Evolutionary conservation across 208 protist genomes (phyloP).

Genomic region (Trypanosoma melophagium): DNA sequence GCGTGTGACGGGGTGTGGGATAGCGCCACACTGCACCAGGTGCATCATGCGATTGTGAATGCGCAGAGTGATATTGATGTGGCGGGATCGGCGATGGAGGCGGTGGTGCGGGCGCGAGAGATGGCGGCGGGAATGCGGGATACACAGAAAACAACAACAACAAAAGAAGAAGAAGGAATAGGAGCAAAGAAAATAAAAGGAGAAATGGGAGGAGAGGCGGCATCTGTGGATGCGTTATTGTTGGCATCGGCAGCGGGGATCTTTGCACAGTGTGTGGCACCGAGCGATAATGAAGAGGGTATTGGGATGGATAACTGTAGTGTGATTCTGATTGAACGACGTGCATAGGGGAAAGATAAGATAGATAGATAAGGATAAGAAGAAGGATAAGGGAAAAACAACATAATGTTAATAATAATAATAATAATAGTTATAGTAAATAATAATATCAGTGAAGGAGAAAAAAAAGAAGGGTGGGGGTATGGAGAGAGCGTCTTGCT

Average conservation of each 20-base stretch:
- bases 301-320: slow-evolving; percentile 81
- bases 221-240: slow-evolving; percentile 46
- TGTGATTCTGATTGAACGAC: slow-evolving; percentile 67
- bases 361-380: background rate
- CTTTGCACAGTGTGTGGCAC: slow-evolving; percentile 75
- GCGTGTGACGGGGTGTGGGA: slow-evolving; percentile 89
- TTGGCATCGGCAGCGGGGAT: slow-evolving; percentile 64
- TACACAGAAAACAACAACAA: background rate
- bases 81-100: slow-evolving; percentile 46
- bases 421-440: slow-evolving; percentile 4
- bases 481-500: background rate
- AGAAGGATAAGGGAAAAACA: background rate
- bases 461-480: too few relatives aligned
- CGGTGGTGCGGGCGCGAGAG: slow-evolving; percentile 46
- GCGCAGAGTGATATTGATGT: slow-evolving; percentile 69
- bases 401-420: slow-evolving; percentile 2
- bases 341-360: slow-evolving; percentile 9
- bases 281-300: slow-evolving; percentile 70
- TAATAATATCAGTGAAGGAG: too few relatives aligned
- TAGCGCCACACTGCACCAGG: slow-evolving; percentile 66
- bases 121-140: slow-evolving; percentile 19
- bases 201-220: background rate
- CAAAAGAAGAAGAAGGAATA: background rate
- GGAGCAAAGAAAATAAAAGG: background rate
- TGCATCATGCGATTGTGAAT: slow-evolving; percentile 73